Evolutionary conservation across 768 basidiomycete genomes (phyloP).

Genomic region (Clitopilus passeckerianus): DNA sequence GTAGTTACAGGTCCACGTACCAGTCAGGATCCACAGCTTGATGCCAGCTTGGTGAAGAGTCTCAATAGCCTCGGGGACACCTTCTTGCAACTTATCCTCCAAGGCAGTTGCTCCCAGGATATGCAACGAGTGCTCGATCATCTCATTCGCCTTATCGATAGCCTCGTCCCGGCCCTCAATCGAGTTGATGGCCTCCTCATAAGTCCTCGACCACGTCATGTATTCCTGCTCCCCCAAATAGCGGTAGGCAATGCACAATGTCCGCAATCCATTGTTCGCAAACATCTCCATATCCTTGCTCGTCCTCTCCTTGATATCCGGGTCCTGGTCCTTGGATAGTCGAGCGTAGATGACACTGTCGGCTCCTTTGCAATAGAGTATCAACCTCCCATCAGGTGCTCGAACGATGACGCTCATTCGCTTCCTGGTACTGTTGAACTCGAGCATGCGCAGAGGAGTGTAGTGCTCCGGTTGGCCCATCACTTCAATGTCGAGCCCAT

Average conservation of each 20-base stretch:
- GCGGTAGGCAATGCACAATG: constrained; percentile 84
- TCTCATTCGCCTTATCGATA: constrained; percentile 81
- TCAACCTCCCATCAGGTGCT: constrained; percentile 72
- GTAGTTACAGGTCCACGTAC: constrained; percentile 27
- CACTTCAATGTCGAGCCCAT: constrained; percentile 82
- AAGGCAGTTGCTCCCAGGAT: constrained; percentile 94
- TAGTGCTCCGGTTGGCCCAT: constrained; percentile 86
- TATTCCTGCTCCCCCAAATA: constrained; percentile 83
- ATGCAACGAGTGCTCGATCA: constrained; percentile 76
- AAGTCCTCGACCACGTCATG: constrained; percentile 68
- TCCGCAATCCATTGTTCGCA: constrained; percentile 89
- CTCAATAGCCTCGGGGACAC: constrained; percentile 95
- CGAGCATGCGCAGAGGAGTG: constrained; percentile 73
- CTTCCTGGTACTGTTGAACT: constrained; percentile 94
- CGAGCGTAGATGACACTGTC: constrained; percentile 93
- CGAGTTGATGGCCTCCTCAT: constrained; percentile 78
- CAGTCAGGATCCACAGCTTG: constrained; percentile 97
- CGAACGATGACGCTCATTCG: constrained; percentile 93
- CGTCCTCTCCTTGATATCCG: constrained; percentile 69
- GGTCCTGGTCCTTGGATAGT: constrained; percentile 72
- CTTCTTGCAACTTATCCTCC: constrained; percentile 96
- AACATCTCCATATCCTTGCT: constrained; percentile 87
- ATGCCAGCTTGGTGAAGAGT: constrained; percentile 89
- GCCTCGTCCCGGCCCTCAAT: constrained; percentile 84
- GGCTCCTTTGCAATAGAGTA: constrained; percentile 95